A percentile compares a stretch with the other conserved stretches of the same genome.
Evolutionary conservation across 257 asterid species (phyloP).

Genomic region (Agastache rugosa): DNA sequence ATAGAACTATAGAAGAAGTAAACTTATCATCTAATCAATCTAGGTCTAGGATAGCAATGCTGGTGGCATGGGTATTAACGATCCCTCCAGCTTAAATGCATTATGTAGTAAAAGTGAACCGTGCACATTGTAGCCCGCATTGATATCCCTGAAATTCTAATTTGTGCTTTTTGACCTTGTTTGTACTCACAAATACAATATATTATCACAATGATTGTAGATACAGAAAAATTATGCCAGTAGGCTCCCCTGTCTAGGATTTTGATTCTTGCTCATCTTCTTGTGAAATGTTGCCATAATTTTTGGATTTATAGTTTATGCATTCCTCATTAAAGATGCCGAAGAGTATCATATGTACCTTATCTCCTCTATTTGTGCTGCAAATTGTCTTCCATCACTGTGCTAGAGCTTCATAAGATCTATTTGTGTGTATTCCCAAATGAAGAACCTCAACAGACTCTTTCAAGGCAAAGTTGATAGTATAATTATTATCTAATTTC

Average conservation of each 20-base stretch:
- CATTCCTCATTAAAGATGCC: not conserved
- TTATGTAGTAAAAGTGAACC: not conserved
- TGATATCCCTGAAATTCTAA: no score
- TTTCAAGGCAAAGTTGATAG: constrained; percentile 4
- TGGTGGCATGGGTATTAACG: no score
- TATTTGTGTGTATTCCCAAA: not conserved
- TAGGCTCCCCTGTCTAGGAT: no score
- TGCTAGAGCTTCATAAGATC: not conserved
- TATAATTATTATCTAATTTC: not conserved
- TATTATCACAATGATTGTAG: no score
- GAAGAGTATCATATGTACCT: not conserved
- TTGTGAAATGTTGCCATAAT: not conserved
- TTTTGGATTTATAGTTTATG: not conserved
- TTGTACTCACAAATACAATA: no score
- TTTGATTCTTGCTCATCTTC: no score
- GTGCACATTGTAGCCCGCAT: not conserved
- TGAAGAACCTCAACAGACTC: not conserved
- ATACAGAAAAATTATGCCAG: no score
- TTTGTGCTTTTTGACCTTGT: no score
- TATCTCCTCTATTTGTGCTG: not conserved
- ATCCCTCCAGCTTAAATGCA: no score
- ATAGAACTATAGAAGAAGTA: no score
- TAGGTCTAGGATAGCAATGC: no score
- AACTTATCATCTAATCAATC: no score
- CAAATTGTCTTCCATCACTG: not conserved